A percentile compares a stretch with the other conserved stretches of the same genome.
These are phyloP conservation scores for Colletotrichum australisinense DNA, from an alignment of 2,329 filamentous ascomycete species.

Conservation along the genomic window DNA sequence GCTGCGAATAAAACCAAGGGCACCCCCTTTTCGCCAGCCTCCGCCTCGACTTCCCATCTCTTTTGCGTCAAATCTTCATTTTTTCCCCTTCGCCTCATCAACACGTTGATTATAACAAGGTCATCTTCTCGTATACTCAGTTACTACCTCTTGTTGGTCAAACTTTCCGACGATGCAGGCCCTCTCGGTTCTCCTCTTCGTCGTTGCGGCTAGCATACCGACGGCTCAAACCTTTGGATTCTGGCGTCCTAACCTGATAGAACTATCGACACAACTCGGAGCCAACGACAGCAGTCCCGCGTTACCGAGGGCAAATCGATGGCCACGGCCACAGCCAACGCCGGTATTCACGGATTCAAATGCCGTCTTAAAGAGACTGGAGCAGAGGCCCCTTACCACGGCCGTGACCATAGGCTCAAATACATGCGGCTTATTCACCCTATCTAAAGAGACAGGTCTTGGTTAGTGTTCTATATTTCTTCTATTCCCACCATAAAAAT, in stretches of 20 bases:
- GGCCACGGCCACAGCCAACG: too few relatives aligned
- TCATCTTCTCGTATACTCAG: neutral
- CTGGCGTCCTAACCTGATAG: neutral
- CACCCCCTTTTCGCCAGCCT: neutral
- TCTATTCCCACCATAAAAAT: neutral
- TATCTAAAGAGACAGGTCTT: neutral
- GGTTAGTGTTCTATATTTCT: neutral
- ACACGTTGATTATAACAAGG: neutral
- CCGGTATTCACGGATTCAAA: neutral
- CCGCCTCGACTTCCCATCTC: neutral
- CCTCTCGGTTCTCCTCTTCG: neutral
- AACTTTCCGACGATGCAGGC: neutral
- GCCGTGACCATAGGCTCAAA: conserved; percentile 62
- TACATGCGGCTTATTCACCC: conserved; percentile 52
- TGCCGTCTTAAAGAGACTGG: neutral
- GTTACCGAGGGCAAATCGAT: neutral
- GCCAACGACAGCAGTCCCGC: neutral
- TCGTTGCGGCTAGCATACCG: neutral
- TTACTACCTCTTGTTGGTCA: neutral
- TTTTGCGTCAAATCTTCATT: neutral
- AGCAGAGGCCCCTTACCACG: neutral
- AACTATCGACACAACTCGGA: neutral
- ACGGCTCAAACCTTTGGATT: neutral
- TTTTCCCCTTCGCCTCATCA: neutral
- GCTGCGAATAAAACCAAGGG: neutral